Evolutionary conservation across 108 stramenopile species (phyloP).

Genomic region (Nitzschia sp.): DNA sequence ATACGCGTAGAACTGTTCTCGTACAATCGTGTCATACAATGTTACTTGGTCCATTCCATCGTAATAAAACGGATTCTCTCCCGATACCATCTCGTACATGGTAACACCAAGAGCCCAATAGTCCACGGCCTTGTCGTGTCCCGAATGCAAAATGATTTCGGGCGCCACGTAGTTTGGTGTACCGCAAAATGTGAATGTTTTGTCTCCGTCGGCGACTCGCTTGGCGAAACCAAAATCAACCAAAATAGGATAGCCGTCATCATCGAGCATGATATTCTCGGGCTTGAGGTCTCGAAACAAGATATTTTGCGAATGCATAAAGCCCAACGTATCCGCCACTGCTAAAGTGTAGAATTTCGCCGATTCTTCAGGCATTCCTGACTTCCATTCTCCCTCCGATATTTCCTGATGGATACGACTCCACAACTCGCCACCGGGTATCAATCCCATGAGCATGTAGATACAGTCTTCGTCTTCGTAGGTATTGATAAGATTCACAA

Average conservation of each 20-base stretch:
- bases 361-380: slow-evolving; percentile 60
- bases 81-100: slow-evolving; percentile 86
- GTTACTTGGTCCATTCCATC: slow-evolving; percentile 75
- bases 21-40: slow-evolving; percentile 79
- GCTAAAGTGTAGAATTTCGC: slow-evolving; percentile 71
- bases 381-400: slow-evolving; percentile 46
- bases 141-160: slow-evolving; percentile 84
- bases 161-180: slow-evolving; percentile 95
- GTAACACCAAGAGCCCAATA: slow-evolving; percentile 92
- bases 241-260: slow-evolving; percentile 78
- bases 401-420: slow-evolving; percentile 59
- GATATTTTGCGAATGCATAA: slow-evolving; percentile 78
- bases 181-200: slow-evolving; percentile 93
- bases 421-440: slow-evolving; percentile 87
- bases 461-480: slow-evolving; percentile 76
- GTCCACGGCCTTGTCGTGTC: slow-evolving; percentile 85
- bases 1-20: slow-evolving; percentile 60
- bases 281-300: slow-evolving; percentile 95
- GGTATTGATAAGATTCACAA: slow-evolving; percentile 87
- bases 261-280: slow-evolving; percentile 67
- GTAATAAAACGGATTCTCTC: slow-evolving; percentile 73
- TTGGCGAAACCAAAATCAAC: slow-evolving; percentile 88
- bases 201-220: slow-evolving; percentile 66
- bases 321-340: slow-evolving; percentile 84
- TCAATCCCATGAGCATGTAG: slow-evolving; percentile 67